Base-by-base conservation (phyloP, 2,329 filamentous ascomycete species). In the Metarhizium rileyi region DNA sequence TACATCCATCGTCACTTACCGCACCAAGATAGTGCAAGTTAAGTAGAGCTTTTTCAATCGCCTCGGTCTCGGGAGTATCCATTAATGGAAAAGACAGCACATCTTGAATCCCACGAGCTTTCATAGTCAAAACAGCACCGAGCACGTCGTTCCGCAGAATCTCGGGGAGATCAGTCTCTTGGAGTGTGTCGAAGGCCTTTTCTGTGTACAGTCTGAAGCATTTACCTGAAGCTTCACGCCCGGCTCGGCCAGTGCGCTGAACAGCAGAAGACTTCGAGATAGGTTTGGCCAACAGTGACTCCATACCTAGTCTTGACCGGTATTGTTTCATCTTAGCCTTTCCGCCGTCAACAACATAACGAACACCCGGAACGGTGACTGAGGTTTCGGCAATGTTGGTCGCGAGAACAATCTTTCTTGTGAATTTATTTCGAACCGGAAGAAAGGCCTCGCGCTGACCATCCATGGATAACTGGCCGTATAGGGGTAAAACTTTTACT, bases 311-410 rank as follows among this genome's bases (percentile, higher is more conserved):
- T 1, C 84, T 78, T 16, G 86, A 80, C 14, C 90, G 84, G 63
- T 90, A 98, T 56, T 95, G 86, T 68, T 96, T 96, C 55, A 94
- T 79, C 64, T 98, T 98, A 8, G 87, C 87, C 61, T 96, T 96
- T 43, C 93, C 93, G 49, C 87, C 87, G 62, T 98, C 93, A 20
- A 98, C 78, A 9, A 98, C 91, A 58, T 86, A 93, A 4, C 88
- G 81, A 6, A 98, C 90, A 2, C 93, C 93, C 0, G 91, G 86
- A 0, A 98, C 90, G 0, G 93, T 98, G 52, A 98, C 87, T 1
- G 93, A 97, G 0, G 93, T 97, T 66, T 98, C 93, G n/a, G 93
- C 93, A 59, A 98, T 97, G 61, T 98, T 98, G 14, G 93, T 98
- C 0, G 90, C 85, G 1, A 98, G 72, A 0, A 98, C 90, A 12